Conservation (phyloP, 768 basidiomycete genomes). For the Sistotremastrum niveocremeum region DNA sequence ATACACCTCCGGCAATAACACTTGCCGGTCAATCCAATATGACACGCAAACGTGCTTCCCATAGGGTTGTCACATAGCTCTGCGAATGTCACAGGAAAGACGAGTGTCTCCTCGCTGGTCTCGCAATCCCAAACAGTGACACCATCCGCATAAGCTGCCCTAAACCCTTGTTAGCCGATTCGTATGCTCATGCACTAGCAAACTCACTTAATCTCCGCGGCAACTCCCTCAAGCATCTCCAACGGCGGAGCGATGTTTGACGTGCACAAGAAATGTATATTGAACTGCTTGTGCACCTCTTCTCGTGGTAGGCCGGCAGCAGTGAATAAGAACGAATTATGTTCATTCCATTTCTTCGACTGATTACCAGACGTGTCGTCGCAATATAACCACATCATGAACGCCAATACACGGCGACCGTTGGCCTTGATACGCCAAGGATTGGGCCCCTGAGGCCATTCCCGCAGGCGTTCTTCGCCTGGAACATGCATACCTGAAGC, state of each 20-base stretch:
- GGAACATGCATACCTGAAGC: too few relatives aligned
- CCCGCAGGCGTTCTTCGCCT: too few relatives aligned
- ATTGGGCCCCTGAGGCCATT: too few relatives aligned
- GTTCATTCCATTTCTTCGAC: slow-evolving; percentile 19
- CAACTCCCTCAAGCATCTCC: slow-evolving; percentile 14
- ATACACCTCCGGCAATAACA: slow-evolving; percentile 13
- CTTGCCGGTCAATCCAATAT: slow-evolving; percentile 6
- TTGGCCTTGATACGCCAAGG: slow-evolving; percentile 3
- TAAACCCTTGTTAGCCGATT: too few relatives aligned
- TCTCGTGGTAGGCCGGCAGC: slow-evolving; percentile 11
- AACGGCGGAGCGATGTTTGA: slow-evolving; percentile 13
- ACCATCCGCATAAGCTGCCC: slow-evolving; percentile 12
- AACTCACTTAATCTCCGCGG: slow-evolving; percentile 10
- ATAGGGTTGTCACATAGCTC: slow-evolving; percentile 9
- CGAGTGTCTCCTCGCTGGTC: slow-evolving; percentile 15
- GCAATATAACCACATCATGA: slow-evolving; percentile 12
- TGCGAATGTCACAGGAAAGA: slow-evolving; percentile 19
- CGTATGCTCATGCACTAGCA: too few relatives aligned
- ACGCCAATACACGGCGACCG: slow-evolving; percentile 6
- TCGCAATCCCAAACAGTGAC: slow-evolving; percentile 10
- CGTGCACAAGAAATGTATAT: slow-evolving; percentile 13
- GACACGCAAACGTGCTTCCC: slow-evolving; percentile 10
- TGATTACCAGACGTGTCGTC: slow-evolving; percentile 18
- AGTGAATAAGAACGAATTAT: slow-evolving; percentile 15
- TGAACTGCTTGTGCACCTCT: slow-evolving; percentile 3